Evolutionary conservation across 345 rosid genomes (phyloP).

Genomic region (Brassica cretica): DNA sequence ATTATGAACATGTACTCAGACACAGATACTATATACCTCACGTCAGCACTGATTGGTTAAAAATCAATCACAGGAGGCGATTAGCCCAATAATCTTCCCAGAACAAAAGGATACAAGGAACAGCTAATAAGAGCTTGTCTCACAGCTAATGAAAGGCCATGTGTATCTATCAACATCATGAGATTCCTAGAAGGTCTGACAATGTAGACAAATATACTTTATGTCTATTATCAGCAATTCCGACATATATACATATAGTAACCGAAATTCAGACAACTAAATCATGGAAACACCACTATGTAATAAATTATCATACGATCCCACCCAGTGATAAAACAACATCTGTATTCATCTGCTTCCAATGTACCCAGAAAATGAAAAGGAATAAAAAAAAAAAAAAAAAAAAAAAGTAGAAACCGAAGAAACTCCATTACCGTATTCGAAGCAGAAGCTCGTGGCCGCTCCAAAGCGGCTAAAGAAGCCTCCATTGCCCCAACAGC

Average conservation of each 20-base stretch:
- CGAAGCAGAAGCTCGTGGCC: conserved; percentile 62
- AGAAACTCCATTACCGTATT: conserved; percentile 59
- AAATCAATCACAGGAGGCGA: not conserved
- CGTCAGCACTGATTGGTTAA: not conserved
- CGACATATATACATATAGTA: not conserved
- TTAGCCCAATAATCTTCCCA: not conserved
- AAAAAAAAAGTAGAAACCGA: not conserved
- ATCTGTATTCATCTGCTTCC: not conserved
- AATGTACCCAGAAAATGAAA: not conserved
- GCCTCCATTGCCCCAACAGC: conserved; percentile 65
- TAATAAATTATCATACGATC: not conserved
- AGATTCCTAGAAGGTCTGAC: not conserved
- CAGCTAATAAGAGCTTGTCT: conserved; percentile 9
- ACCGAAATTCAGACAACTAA: not conserved
- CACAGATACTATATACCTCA: not conserved
- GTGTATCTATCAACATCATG: not conserved
- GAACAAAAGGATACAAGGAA: not conserved
- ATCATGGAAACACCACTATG: not conserved
- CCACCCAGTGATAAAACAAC: not conserved
- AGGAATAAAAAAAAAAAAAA: not conserved
- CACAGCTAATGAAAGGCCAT: not conserved
- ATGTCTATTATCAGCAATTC: conserved; percentile 1
- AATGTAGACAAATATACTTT: not conserved
- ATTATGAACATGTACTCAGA: not conserved
- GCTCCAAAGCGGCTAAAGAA: conserved; percentile 83